phyloP scores from a whole-genome alignment of 441 rosid genomes.

The Croton laevigatus region DNA sequence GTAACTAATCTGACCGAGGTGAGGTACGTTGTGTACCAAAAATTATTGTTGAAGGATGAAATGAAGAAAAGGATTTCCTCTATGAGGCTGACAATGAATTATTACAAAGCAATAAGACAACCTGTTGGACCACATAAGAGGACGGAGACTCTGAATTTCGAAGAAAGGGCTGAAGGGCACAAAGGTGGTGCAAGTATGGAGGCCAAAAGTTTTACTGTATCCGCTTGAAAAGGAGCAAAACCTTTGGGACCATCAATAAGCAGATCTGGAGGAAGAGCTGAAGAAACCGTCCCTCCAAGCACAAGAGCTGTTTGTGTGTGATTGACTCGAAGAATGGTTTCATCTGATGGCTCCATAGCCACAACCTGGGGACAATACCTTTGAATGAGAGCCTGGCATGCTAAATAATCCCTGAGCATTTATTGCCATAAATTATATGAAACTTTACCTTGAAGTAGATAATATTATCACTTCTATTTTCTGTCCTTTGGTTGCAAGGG shows the following conservation, averaged over 20 bases:
- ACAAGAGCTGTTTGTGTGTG: slow-evolving; percentile 82
- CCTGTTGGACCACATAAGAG: slow-evolving; percentile 78
- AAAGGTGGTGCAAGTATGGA: slow-evolving; percentile 77
- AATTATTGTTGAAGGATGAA: background rate
- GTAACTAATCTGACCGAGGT: slow-evolving; percentile 10
- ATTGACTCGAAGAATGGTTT: slow-evolving; percentile 71
- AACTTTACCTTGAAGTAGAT: slow-evolving; percentile 77
- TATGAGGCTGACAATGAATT: slow-evolving; percentile 16
- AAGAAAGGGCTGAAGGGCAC: slow-evolving; percentile 75
- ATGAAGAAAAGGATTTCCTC: background rate
- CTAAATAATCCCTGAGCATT: slow-evolving; percentile 10
- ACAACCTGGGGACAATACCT: slow-evolving; percentile 57
- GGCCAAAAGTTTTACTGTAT: slow-evolving; percentile 62
- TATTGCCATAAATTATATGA: slow-evolving; percentile 1
- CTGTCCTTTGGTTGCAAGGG: slow-evolving; percentile 56
- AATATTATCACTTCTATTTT: slow-evolving; percentile 30
- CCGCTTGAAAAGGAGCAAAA: slow-evolving; percentile 62
- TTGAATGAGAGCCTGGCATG: slow-evolving; percentile 23
- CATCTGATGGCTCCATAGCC: slow-evolving; percentile 87
- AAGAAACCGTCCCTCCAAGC: slow-evolving; percentile 80
- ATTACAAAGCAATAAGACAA: slow-evolving; percentile 24
- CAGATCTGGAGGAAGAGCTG: slow-evolving; percentile 77
- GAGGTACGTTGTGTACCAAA: background rate
- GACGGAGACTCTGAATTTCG: slow-evolving; percentile 88
- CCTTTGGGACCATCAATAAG: slow-evolving; percentile 49